Evolutionary conservation across 768 basidiomycete species (phyloP), one percentile per base, ranked within the genome.

Genomic region (Suillus paluster): DNA sequence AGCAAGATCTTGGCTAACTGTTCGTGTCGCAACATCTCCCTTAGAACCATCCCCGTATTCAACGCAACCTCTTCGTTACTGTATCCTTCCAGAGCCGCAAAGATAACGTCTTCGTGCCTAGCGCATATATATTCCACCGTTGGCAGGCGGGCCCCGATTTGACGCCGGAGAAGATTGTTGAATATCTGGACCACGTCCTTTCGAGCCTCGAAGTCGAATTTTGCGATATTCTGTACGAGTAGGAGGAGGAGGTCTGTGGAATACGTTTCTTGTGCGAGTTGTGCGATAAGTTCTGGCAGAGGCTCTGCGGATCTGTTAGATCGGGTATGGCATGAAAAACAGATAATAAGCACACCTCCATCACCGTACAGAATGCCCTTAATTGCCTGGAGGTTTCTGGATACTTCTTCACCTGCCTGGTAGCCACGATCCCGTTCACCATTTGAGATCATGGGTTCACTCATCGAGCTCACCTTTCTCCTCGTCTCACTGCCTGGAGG

Each of bases 11-110:
- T 94, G 48, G 90, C 89, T 25, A 99, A 78, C 55, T 91, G 87
- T 73, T 99, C 97, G 72, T 97, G 93, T 66, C 91, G 84, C 66
- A 99, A 78, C 92, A 99, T 98, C 79, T 99, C 97, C 70, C 94
- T 92, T 55, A 99, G 80, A 61, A 99, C 92, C 95, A 97, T 97
- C 10, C 97, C 97, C 0, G 97, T 98, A 69, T 99, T 99, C 62
- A 99, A 83, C 10, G 96, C 95, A 59, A 99, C 83, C 63, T 99
- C 97, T 73, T 98, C 94, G 69, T 97, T 95, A 78, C 90, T 89
- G 72, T 99, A 99, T 8, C 96, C 95, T 59, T 87, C 90, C 52
- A 99, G 82, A 9, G 95, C 86, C 3, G 92, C 88, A 71, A 97
- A 97, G 53, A 92, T 77, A 38, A 91, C 83, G 36, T 91, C 84